A percentile compares a stretch with the other conserved stretches of the same genome.
Conservation (phyloP, 2,329 filamentous ascomycete species). For the Cladosporium sp. region DNA sequence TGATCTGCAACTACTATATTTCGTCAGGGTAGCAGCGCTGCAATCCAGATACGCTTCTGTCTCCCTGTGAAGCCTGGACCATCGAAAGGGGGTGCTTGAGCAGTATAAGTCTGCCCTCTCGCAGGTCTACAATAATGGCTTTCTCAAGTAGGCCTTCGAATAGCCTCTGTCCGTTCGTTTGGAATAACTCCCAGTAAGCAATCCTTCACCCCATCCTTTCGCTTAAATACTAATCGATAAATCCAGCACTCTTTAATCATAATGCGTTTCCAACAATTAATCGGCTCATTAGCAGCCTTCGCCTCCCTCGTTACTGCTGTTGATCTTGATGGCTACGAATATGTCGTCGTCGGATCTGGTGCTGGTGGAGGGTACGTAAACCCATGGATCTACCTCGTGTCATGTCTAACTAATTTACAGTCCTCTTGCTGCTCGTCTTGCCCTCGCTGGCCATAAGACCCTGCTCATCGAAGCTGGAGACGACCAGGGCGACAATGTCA, state of each 20-base stretch:
- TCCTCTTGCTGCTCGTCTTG: slow-evolving; percentile 55
- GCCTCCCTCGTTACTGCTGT: slow-evolving; percentile 12
- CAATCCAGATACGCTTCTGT: slow-evolving; percentile 9
- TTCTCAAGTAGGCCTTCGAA: slow-evolving; percentile 11
- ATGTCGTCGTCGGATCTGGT: slow-evolving; percentile 58
- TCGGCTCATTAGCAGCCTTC: slow-evolving; percentile 15
- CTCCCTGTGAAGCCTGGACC: slow-evolving; percentile 5
- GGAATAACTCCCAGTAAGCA: slow-evolving; percentile 8
- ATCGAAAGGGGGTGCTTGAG: slow-evolving; percentile 12
- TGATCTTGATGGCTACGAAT: slow-evolving; percentile 47
- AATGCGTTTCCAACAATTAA: slow-evolving; percentile 15
- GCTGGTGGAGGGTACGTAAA: slow-evolving; percentile 46
- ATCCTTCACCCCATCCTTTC: slow-evolving; percentile 4
- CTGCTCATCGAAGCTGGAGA: slow-evolving; percentile 59
- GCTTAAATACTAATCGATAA: slow-evolving; percentile 8
- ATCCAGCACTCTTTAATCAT: slow-evolving; percentile 9
- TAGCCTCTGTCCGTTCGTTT: slow-evolving; percentile 16
- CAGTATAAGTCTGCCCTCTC: slow-evolving; percentile 9
- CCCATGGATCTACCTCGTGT: neutral
- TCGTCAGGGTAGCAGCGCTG: neutral
- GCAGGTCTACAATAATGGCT: slow-evolving; percentile 13
- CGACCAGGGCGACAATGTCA: slow-evolving; percentile 48
- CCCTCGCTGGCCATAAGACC: slow-evolving; percentile 55
- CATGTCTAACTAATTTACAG: slow-evolving; percentile 3
- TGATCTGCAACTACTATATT: slow-evolving; percentile 14